Evolutionary conservation across 164 flowering plant species (phyloP), one percentile per base, ranked within the genome.

Genomic region (Chimonanthus salicifolius): DNA sequence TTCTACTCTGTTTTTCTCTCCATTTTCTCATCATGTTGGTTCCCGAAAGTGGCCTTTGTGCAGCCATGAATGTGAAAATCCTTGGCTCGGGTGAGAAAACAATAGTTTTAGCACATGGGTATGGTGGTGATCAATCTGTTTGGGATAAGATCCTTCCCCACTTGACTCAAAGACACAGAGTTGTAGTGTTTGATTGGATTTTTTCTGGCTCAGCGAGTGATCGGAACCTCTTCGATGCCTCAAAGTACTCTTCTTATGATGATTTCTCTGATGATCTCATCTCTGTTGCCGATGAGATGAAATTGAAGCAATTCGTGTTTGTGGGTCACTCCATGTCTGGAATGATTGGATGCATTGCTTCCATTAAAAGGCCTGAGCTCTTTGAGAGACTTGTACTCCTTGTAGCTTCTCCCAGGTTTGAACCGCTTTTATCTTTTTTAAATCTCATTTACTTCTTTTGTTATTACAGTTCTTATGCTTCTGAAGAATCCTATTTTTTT

Each of bases 321-420:
- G 79, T 93, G 7, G 99, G 98, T 0, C 98, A 95, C 79, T 95
- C 98, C 82, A 86, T 95, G 92, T 85, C 98, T 6, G 94, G 87
- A 62, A 91, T 93, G 90, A 80, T 93, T 49, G 98, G 98, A 4
- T 95, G 99, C 83, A 81, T 90, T 65, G 98, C 99, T 72, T 91
- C 98, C 43, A 66, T 85, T 64, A 87, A 87, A 78, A 85, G 92
- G 76, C 92, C 96, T 44, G 85, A 88, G 3, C 90, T 95, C 49
- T 95, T 95, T 46, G 79, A 83, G 75, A 79, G 72, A 64, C 93
- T 94, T 66, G 65, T 94, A 3, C 94, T 94, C 33, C 46, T 94
- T 74, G 87, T 84, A 62, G 84, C 91, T 81, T 94, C 99, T 79
- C 99, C 99, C 6, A 90, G 96, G 99, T 92, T 33, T 33, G 33